Base-by-base conservation (phyloP, 768 basidiomycete genomes). In the Boletus eberwhitei region DNA sequence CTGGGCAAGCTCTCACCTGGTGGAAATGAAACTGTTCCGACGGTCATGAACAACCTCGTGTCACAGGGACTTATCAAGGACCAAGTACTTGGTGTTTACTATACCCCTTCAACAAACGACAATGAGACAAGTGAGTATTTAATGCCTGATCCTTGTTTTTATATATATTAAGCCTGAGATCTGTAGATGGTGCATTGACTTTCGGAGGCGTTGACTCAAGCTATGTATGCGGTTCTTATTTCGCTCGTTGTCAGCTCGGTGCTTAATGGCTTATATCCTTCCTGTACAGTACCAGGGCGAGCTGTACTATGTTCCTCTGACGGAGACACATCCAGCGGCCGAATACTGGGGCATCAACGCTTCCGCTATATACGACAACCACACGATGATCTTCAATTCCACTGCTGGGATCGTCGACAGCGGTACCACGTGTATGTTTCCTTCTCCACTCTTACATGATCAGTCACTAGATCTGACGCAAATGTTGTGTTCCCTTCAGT, bases 261-360 rank as follows among this genome's bases (percentile, higher is more conserved):
- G 7, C 17, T 61, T 14, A 52, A 19, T 39, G 13, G 13, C 16
- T 17, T 22, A 12, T 14, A 36, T 42, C 22, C 45, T 1, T 32
- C 29, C 12, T 40, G 13, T 42, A 14, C 39, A 70, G 62, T 63
- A 63, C 43, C 22, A 53, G 17, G 67, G 71, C n/a, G 16, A 49
- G 8, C 29, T 70, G 32, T 60, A 53, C 1, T 67, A 66, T 54
- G 43, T 35, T 31, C 69, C 63, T 16, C 31, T 69, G 48, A 73
- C 72, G 35, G 3, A 21, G 31, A 73, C 66, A 22, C 34, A 5
- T 9, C 68, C 69, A 8, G 53, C 71, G 2, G 42, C 50, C 24
- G 5, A 1, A 7, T 72, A 47, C 58, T 72, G 71, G 71, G 71
- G 71, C 9, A 63, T 72, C 39, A 59, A 71, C 35, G 46, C 61